phyloP scores from a whole-genome alignment of 495 filamentous ascomycete species.

The Trichodelitschia bisporula region DNA sequence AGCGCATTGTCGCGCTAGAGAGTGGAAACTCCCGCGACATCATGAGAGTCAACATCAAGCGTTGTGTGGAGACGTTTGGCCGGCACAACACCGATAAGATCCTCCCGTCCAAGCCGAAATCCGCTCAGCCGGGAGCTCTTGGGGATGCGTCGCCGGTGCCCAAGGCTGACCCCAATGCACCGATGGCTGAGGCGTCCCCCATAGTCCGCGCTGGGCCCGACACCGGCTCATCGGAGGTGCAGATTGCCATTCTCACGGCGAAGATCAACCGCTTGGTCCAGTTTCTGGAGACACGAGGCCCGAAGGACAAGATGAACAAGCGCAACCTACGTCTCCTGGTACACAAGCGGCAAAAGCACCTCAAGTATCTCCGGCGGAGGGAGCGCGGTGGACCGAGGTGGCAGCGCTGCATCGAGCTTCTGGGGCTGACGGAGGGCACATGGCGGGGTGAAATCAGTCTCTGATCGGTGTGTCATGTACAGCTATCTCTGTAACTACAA shows the following conservation, averaged over 20 bases:
- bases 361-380: slow-evolving; percentile 65
- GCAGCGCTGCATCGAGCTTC: slow-evolving; percentile 50
- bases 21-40: slow-evolving; percentile 55
- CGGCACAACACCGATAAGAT: slow-evolving; percentile 64
- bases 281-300: slow-evolving; percentile 24
- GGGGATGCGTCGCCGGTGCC: not conserved
- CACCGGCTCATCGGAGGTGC: slow-evolving; percentile 83
- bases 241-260: slow-evolving; percentile 86
- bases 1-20: slow-evolving; percentile 48
- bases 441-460: slow-evolving; percentile 71
- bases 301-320: slow-evolving; percentile 79
- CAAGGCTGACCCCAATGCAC: slow-evolving; percentile 1
- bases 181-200: slow-evolving; percentile 14
- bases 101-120: slow-evolving; percentile 30
- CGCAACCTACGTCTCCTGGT: slow-evolving; percentile 64
- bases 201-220: slow-evolving; percentile 54
- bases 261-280: slow-evolving; percentile 69
- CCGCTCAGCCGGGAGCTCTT: slow-evolving; percentile 7
- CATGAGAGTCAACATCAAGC: slow-evolving; percentile 51
- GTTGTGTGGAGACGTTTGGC: slow-evolving; percentile 72
- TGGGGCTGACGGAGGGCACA: slow-evolving; percentile 67
- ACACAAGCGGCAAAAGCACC: slow-evolving; percentile 69
- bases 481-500: no score
- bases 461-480: no score
- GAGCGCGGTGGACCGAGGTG: slow-evolving; percentile 80